Evolutionary conservation across 768 basidiomycete genomes (phyloP), one percentile per base, ranked within the genome.

Genomic region (Russula dissimulans): DNA sequence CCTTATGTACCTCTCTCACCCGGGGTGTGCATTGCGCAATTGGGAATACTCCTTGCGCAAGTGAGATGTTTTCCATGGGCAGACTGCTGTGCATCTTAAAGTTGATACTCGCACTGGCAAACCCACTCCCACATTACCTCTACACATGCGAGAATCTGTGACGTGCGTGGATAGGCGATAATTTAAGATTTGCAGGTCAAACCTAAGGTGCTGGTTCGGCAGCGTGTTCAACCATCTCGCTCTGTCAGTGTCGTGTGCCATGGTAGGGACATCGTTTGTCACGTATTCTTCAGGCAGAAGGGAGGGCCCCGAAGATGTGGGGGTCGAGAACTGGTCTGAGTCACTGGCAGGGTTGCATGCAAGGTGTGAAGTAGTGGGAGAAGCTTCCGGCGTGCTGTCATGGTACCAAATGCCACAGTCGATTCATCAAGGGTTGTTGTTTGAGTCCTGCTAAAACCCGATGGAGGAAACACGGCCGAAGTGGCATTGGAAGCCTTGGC

Each of bases 71-170:
- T 56, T 47, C 44, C 39, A 31, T 36, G 55, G 39, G 46, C 43
- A 34, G 56, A 54, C 61, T 47, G 26, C 29, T 32, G 50, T 31
- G 49, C 17, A 31, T 60, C 68, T 72, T 83, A n/a, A n/a, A n/a
- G n/a, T n/a, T n/a, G 83, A 61, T 78, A 78, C 26, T 78, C 78
- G 22, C 73, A 67, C n/a, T n/a, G n/a, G n/a, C n/a, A n/a, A 4
- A 89, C 78, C 81, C 83, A 89, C 56, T 86, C 86, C 88, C 88
- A 90, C 86, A 89, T 89, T 32, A 82, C 76, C 70, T 89, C 88
- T 0, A 82, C 76, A 65, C 86, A 89, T 7, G 78, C 85, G 14
- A 88, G 64, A n/a, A 89, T 76, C 68, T 87, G 79, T 76, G 9
- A 79, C 79, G 14, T 84, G 77, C 63, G 82, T 59, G 17, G 78